These are phyloP conservation scores for Novakomyces olei DNA, from an alignment of 805 yeast species.

Conservation along the genomic window DNA sequence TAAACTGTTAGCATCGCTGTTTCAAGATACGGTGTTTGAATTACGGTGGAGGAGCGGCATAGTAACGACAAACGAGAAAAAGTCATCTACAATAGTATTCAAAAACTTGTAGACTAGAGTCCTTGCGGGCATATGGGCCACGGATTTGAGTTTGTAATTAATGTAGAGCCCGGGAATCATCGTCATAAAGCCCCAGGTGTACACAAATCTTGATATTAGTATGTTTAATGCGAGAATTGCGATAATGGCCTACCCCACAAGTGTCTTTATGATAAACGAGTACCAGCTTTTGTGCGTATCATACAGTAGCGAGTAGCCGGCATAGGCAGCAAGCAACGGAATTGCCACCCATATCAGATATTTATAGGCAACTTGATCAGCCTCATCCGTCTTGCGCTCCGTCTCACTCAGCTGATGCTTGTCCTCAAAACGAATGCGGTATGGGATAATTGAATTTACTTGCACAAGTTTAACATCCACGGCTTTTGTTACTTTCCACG, in stretches of 20 bases:
- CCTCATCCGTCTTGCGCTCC: constrained; percentile 21
- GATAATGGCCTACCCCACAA: too few species aligned
- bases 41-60: neutral
- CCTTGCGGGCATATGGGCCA: constrained; percentile 22
- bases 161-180: constrained; percentile 22
- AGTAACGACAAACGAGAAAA: constrained; percentile 22
- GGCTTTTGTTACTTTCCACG: constrained; percentile 23
- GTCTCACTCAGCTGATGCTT: constrained; percentile 18
- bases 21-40: neutral
- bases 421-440: constrained; percentile 14
- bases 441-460: constrained; percentile 8
- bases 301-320: constrained; percentile 18
- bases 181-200: constrained; percentile 22
- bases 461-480: constrained; percentile 16
- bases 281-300: constrained; percentile 23
- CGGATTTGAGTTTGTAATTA: constrained; percentile 22
- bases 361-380: constrained; percentile 20
- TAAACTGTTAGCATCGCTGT: constrained; percentile 11
- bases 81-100: constrained; percentile 21
- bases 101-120: constrained; percentile 23
- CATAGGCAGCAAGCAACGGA: constrained; percentile 19
- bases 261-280: constrained; percentile 19
- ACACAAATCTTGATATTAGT: too few species aligned
- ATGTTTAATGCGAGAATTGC: too few species aligned
- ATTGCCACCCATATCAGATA: constrained; percentile 18